Evolutionary conservation across 768 basidiomycete genomes (phyloP).

Genomic region (Cyclocybe aegerita): DNA sequence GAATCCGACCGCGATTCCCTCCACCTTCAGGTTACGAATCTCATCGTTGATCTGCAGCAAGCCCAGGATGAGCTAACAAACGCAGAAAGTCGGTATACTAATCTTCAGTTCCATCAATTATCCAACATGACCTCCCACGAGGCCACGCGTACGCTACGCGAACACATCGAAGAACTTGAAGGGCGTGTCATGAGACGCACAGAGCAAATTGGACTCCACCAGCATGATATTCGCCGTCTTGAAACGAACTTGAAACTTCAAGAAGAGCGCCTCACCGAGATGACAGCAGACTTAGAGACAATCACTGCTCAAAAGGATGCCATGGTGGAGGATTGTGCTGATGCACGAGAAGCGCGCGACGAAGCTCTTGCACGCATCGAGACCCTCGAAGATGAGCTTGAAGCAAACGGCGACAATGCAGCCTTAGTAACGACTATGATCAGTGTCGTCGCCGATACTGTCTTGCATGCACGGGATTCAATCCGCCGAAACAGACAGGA

Average conservation of each 20-base stretch:
- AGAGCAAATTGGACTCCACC: conserved; percentile 75
- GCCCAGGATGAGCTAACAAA: conserved; percentile 54
- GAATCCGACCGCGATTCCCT: conserved; percentile 71
- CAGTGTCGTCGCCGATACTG: conserved; percentile 35
- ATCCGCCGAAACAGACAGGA: conserved; percentile 9
- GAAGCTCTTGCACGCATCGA: conserved; percentile 57
- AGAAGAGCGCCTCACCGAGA: conserved; percentile 72
- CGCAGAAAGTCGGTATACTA: conserved; percentile 60
- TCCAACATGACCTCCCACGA: conserved; percentile 59
- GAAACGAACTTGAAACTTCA: conserved; percentile 74
- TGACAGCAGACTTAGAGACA: conserved; percentile 68
- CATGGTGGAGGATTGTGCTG: conserved; percentile 84
- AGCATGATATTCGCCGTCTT: conserved; percentile 74
- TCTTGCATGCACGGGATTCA: conserved; percentile 20
- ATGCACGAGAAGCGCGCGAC: conserved; percentile 73
- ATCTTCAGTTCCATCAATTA: conserved; percentile 66
- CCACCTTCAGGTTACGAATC: conserved; percentile 59
- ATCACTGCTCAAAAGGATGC: conserved; percentile 67
- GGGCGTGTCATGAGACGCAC: conserved; percentile 61
- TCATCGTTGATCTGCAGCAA: conserved; percentile 54
- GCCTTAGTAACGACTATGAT: conserved; percentile 36
- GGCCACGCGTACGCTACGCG: conserved; percentile 52
- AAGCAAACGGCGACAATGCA: conserved; percentile 33
- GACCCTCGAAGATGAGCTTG: conserved; percentile 60
- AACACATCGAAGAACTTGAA: conserved; percentile 72